Base-by-base conservation (phyloP, 2,329 filamentous ascomycete species). In the Paraphaeosphaeria minitans region DNA sequence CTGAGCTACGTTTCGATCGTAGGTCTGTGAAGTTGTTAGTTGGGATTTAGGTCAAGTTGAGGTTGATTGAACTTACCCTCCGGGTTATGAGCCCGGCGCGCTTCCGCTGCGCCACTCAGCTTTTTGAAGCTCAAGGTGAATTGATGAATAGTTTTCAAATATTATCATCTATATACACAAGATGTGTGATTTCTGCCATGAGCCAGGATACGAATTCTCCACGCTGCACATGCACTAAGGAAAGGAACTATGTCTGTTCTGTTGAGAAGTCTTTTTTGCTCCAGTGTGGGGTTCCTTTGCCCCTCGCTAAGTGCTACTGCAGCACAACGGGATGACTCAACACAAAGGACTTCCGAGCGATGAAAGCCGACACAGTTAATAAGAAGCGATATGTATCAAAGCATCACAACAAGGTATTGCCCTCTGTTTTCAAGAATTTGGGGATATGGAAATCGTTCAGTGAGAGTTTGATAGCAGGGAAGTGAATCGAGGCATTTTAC, bases 1-100 rank as follows among this genome's bases (percentile, higher is more conserved):
- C 41, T 43, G 41, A 43, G 41, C 41, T 43, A 43, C 41, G 41
- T 43, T 54, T 48, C 53, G 69, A 71, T 73, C 69, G 58, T 60
- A 55, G 58, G 71, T 72, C n/a, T n/a, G n/a, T n/a, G n/a, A n/a
- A n/a, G n/a, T n/a, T n/a, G n/a, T n/a, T n/a, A n/a, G n/a, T n/a
- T n/a, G n/a, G n/a, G n/a, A n/a, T n/a, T n/a, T n/a, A n/a, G n/a
- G n/a, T n/a, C n/a, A n/a, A n/a, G n/a, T n/a, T n/a, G n/a, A n/a
- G n/a, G n/a, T n/a, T n/a, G n/a, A n/a, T n/a, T n/a, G n/a, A n/a
- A n/a, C n/a, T n/a, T n/a, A n/a, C n/a, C 70, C 71, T 74, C 70
- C 70, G 70, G 71, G 71, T 74, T 74, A 73, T 75, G 72, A 74
- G 71, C 71, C 72, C 71, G 70, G 71, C 72, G 71, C 72, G 71